Conservation (phyloP, 1,284 basidiomycete species). For the Malassezia vespertilionis region DNA sequence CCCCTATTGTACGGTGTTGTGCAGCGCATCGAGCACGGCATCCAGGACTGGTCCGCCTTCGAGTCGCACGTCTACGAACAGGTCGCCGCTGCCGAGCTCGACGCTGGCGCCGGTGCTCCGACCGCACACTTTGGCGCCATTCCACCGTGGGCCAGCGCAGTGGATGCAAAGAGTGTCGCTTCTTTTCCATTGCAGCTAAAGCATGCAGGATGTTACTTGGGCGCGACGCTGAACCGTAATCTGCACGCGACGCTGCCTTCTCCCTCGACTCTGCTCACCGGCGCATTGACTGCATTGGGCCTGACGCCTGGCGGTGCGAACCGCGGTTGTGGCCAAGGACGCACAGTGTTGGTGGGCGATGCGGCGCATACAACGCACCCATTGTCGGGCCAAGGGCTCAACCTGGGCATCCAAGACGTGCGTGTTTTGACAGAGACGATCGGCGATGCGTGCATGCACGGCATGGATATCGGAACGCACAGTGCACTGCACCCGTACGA, state of each 20-base stretch:
- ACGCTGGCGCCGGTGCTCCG: constrained; percentile 19
- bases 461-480: constrained; percentile 38
- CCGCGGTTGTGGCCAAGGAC: constrained; percentile 49
- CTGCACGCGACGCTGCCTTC: constrained; percentile 11
- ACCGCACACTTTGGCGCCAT: constrained; percentile 25
- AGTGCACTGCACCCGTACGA: constrained; percentile 31
- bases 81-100: constrained; percentile 22
- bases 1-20: constrained; percentile 56
- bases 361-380: constrained; percentile 93
- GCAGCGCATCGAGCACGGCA: not conserved
- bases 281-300: constrained; percentile 24
- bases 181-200: constrained; percentile 80
- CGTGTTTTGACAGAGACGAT: constrained; percentile 26
- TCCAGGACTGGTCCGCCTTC: constrained; percentile 26
- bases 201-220: constrained; percentile 77
- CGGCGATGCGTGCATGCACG: constrained; percentile 19
- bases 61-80: constrained; percentile 19
- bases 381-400: constrained; percentile 91
- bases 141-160: constrained; percentile 63
- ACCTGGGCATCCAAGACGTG: constrained; percentile 77
- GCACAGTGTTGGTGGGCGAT: constrained; percentile 85
- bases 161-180: constrained; percentile 68
- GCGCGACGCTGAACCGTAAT: constrained; percentile 48
- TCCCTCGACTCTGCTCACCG: constrained; percentile 22
- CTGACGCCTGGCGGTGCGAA: constrained; percentile 26